Percentiles rank a stretch among this genome's conserved stretches.
Evolutionary conservation across 768 basidiomycete genomes (phyloP).

Genomic region (Kwoniella shandongensis): DNA sequence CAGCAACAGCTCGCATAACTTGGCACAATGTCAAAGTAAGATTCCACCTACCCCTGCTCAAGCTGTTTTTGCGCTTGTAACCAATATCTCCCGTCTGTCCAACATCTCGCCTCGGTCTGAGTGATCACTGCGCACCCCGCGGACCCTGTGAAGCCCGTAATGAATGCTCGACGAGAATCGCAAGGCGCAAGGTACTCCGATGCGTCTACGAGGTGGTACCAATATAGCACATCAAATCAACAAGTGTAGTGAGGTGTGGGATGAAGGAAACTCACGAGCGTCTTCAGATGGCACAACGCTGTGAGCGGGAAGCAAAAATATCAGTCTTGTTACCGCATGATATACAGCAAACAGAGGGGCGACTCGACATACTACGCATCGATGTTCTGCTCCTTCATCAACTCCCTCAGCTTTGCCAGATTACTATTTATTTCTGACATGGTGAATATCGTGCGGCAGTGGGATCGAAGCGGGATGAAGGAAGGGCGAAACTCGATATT

Average conservation of each 20-base stretch:
- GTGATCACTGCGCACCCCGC: slow-evolving; percentile 87
- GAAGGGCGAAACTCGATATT: no score
- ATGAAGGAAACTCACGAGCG: slow-evolving; percentile 65
- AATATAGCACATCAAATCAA: slow-evolving; percentile 1
- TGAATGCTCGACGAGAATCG: slow-evolving; percentile 79
- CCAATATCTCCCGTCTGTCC: slow-evolving; percentile 95
- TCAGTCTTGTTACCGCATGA: not conserved
- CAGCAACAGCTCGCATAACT: not conserved
- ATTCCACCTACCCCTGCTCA: slow-evolving; percentile 61
- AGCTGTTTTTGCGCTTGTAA: slow-evolving; percentile 88
- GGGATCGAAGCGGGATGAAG: no score
- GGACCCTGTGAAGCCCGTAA: slow-evolving; percentile 91
- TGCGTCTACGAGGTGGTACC: slow-evolving; percentile 60
- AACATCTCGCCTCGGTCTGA: slow-evolving; percentile 68
- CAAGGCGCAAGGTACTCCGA: slow-evolving; percentile 86
- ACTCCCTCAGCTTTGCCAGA: slow-evolving; percentile 64
- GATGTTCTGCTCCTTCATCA: slow-evolving; percentile 67
- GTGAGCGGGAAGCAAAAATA: not conserved
- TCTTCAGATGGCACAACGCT: slow-evolving; percentile 88
- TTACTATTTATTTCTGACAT: slow-evolving; percentile 9
- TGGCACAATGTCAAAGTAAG: slow-evolving; percentile 36
- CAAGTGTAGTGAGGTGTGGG: not conserved
- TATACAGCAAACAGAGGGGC: not conserved
- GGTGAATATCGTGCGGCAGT: not conserved
- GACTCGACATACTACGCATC: slow-evolving; percentile 59